phyloP scores from a whole-genome alignment of 1,139 yeast genomes.

The Pichia sp. region DNA sequence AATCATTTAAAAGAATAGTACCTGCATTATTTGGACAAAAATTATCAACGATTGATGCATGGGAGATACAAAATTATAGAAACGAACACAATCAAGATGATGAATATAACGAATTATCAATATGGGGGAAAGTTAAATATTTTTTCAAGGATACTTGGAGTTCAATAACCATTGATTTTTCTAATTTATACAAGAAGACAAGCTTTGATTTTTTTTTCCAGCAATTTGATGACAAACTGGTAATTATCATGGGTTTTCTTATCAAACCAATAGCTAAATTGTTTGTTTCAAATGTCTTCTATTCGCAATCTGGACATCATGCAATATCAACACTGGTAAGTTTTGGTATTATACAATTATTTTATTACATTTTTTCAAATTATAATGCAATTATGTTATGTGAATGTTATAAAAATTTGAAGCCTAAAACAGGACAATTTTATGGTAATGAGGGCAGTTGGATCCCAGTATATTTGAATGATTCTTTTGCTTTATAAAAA shows the following conservation, averaged over 20 bases:
- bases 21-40: constrained; percentile 6
- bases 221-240: neutral
- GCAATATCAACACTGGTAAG: neutral
- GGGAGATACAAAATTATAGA: constrained; percentile 5
- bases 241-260: neutral
- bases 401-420: neutral
- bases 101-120: neutral
- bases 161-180: constrained; percentile 5
- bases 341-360: neutral
- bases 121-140: neutral
- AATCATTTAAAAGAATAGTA: constrained; percentile 3
- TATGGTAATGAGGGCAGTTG: neutral
- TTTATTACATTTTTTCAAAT: neutral
- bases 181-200: neutral
- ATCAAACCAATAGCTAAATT: neutral
- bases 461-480: neutral
- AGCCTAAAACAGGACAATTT: neutral
- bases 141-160: constrained; percentile 2
- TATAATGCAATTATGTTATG: neutral
- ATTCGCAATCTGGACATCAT: neutral
- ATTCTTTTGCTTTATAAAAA: neutral
- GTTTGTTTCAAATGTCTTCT: neutral
- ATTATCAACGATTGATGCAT: constrained; percentile 3
- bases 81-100: neutral
- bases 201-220: neutral